Base-by-base conservation (phyloP, 2,329 filamentous ascomycete species). In the Trichoderma breve region DNA sequence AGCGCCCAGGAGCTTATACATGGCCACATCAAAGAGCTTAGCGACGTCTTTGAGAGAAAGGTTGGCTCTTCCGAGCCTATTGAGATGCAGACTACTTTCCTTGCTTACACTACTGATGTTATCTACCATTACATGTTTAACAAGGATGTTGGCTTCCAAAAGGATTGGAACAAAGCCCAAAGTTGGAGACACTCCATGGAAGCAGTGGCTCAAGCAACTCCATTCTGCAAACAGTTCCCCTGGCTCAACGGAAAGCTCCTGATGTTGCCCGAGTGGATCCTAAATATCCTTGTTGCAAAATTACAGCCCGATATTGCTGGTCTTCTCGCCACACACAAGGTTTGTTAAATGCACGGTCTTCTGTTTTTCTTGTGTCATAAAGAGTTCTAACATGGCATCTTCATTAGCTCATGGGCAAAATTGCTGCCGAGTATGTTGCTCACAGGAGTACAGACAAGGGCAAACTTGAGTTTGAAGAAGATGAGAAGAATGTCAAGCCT, bases 201-300 rank as follows among this genome's bases (percentile, higher is more conserved):
- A 28, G 36, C 60, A 36, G 60, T 71, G 9, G 60, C 39, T 30
- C 18, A 28, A 7, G 58, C 68, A 51, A 71, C 58, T 18, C 68
- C 68, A 12, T 63, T 70, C 24, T 24, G 24, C 26, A 70, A 64
- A 61, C 68, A 70, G 21, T 71, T 71, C 30, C 68, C 68, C 21
- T 71, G 68, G 68, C 24, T 63, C 60, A 63, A 30, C n/a, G 53
- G 8, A n/a, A 70, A 24, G 32, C 24, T 61, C 32, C 8, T 63
- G 30, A 64, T 43, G 47, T 26, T 70, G 9, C 68, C 68, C 0
- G 39, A 67, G 12, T 67, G 43, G 30, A 32, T 43, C 47, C 36
- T 55, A 6, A n/a, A n/a, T 7, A 14, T 28, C 6, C 3, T 62
- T 43, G 21, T 62, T 3, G 58, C 32, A 18, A 62, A 14, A 43